Conservation (phyloP, 78 protist genomes). For the Paratrimastix pyriformis region DNA sequence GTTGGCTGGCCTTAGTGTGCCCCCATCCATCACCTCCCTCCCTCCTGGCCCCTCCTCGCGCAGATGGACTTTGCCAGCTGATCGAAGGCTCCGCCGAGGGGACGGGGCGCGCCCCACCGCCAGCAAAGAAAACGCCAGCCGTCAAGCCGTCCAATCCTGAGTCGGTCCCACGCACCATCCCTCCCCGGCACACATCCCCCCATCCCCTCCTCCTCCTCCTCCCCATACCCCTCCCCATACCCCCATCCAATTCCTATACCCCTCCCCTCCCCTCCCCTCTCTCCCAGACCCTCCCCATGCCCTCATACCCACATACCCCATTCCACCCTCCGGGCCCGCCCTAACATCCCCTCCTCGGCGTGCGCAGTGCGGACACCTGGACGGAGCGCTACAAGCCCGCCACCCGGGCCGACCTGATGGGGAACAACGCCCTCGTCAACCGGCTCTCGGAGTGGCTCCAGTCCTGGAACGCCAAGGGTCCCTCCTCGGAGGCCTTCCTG, state of each 20-base stretch:
- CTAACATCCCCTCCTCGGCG: neutral
- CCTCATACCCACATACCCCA: neutral
- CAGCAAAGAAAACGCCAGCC: no score
- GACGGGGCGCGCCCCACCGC: no score
- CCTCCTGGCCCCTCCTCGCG: neutral
- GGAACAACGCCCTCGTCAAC: constrained; percentile 39
- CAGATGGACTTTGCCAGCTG: neutral
- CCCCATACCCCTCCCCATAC: neutral
- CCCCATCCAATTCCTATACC: neutral
- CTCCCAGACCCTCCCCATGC: neutral
- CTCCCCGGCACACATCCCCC: neutral
- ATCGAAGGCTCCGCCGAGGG: neutral
- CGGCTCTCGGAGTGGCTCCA: constrained; percentile 46
- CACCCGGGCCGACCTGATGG: constrained; percentile 43
- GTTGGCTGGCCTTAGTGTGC: neutral
- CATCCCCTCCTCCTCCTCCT: neutral
- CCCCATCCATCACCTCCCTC: neutral
- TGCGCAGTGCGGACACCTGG: constrained; percentile 33
- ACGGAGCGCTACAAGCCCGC: constrained; percentile 62
- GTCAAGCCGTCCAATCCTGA: no score
- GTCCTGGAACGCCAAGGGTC: constrained; percentile 29
- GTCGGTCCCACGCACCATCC: no score
- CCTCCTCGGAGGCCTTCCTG: neutral
- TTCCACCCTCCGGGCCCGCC: neutral
- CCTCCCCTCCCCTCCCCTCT: neutral